These are phyloP conservation scores for Fraxinus quadrangulata DNA, from an alignment of 257 asterid genomes.

Conservation along the genomic window DNA sequence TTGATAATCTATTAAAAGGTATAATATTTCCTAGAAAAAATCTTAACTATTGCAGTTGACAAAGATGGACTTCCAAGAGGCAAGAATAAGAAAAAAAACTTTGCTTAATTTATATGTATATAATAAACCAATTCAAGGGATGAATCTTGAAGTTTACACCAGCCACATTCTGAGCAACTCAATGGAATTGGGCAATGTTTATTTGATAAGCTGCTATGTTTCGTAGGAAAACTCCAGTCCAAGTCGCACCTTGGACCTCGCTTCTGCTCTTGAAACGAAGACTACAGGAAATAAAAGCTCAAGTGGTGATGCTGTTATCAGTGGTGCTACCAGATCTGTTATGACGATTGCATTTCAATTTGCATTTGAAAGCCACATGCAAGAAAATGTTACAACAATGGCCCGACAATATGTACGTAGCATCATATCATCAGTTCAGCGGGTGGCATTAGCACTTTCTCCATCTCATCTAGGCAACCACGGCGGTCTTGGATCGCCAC, in stretches of 20 bases:
- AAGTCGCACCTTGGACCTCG: slow-evolving; percentile 85
- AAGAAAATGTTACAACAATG: slow-evolving; percentile 75
- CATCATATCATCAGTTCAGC: slow-evolving; percentile 79
- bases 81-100: not conserved
- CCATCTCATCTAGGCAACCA: slow-evolving; percentile 63
- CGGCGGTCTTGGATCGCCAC: slow-evolving; percentile 59
- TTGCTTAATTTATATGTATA: not conserved
- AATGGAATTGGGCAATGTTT: not conserved
- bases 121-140: not conserved
- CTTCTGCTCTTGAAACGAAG: slow-evolving; percentile 85
- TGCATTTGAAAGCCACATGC: slow-evolving; percentile 87
- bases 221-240: slow-evolving; percentile 73
- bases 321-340: slow-evolving; percentile 62
- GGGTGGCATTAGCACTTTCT: slow-evolving; percentile 88
- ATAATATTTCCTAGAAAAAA: not conserved
- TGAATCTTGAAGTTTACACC: not conserved
- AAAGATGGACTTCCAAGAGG: not conserved
- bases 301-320: slow-evolving; percentile 33
- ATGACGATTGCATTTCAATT: slow-evolving; percentile 84
- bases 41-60: not conserved
- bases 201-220: not conserved
- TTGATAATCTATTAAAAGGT: not conserved
- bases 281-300: slow-evolving; percentile 49
- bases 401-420: slow-evolving; percentile 91
- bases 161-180: not conserved